These are phyloP conservation scores for Plasmopara muralis DNA, from an alignment of 352 stramenopile genomes.

Conservation along the genomic window DNA sequence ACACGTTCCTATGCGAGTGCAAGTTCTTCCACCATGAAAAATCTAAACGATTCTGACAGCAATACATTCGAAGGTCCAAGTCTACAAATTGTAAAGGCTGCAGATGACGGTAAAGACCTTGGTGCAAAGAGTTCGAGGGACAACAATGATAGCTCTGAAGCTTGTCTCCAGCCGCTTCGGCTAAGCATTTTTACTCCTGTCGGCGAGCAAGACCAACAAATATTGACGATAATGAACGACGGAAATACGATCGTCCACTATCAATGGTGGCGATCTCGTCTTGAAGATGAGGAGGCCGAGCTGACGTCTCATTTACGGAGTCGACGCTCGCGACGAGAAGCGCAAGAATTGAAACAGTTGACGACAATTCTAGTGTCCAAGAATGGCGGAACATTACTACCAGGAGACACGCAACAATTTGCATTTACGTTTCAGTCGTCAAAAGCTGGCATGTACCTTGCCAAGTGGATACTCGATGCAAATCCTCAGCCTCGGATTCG, in stretches of 20 bases:
- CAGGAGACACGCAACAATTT: constrained; percentile 43
- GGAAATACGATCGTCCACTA: constrained; percentile 53
- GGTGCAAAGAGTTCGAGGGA: neutral
- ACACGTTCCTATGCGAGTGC: constrained; percentile 15
- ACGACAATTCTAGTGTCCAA: constrained; percentile 42
- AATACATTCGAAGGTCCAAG: constrained; percentile 16
- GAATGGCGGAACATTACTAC: constrained; percentile 41
- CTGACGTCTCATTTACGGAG: constrained; percentile 27
- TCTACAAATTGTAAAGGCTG: constrained; percentile 14
- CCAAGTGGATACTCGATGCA: constrained; percentile 64
- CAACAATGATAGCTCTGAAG: neutral
- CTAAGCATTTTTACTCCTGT: constrained; percentile 45
- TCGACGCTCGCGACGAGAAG: constrained; percentile 14
- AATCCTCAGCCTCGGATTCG: constrained; percentile 32
- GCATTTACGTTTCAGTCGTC: constrained; percentile 53
- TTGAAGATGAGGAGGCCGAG: constrained; percentile 18
- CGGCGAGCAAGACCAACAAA: constrained; percentile 32
- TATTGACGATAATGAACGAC: constrained; percentile 38
- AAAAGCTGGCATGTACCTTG: constrained; percentile 45
- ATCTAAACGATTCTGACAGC: neutral
- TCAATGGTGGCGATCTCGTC: constrained; percentile 41
- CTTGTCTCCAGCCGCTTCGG: constrained; percentile 10
- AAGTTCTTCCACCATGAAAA: neutral
- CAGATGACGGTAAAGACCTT: constrained; percentile 6
- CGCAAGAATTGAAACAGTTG: constrained; percentile 13